Evolutionary conservation across 1,139 yeast species (phyloP), one percentile per base, ranked within the genome.

Genomic region (Yamadazyma mexicana): DNA sequence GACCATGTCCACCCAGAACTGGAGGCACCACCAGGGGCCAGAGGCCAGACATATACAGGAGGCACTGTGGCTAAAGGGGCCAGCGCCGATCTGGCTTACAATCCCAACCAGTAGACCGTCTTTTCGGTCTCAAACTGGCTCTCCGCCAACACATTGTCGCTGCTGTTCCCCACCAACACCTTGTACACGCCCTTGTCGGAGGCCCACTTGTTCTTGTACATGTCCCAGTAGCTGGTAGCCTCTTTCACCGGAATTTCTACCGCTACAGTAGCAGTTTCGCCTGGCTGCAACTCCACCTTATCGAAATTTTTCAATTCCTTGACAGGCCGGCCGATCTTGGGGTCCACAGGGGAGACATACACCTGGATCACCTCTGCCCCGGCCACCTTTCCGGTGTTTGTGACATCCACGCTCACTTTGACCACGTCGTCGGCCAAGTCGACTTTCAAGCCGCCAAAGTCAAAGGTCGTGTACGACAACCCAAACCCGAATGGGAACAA

Each of bases 401-500:
- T 61, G 31, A 76, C 75, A 32, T 59, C 58, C 17, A 73, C 70
- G 2, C 66, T 35, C n/a, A 51, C 66, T 10, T 35, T 34, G 24
- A 62, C 46, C 7, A 38, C 44, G 4, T 46, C 50, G 7, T 45
- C 54, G 8, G 45, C 44, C 4, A 36, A 31, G 9, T 18, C 18
- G 7, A 59, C 56, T 14, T 42, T 43, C 31, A 58, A 47, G 34
- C 49, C 46, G 9, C 34, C 35, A 32, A 55, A 46, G 16, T 54
- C 62, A 52, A 78, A 81, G 1, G 63, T 47, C 11, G 84, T 72
- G 58, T 79, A 81, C 2, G 84, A 78, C 40, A 81, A 65, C 22
- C 86, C 86, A 49, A 56, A 69, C 9, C 86, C 86, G 57, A 81
- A 81, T 35, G 85, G 80, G 61, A 69, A 79, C 35, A 73, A 62